These are phyloP conservation scores for baker's yeast (Saccharomyces cerevisiae) DNA, from an alignment of 805 yeast genomes.

Conservation along the genomic window DNA sequence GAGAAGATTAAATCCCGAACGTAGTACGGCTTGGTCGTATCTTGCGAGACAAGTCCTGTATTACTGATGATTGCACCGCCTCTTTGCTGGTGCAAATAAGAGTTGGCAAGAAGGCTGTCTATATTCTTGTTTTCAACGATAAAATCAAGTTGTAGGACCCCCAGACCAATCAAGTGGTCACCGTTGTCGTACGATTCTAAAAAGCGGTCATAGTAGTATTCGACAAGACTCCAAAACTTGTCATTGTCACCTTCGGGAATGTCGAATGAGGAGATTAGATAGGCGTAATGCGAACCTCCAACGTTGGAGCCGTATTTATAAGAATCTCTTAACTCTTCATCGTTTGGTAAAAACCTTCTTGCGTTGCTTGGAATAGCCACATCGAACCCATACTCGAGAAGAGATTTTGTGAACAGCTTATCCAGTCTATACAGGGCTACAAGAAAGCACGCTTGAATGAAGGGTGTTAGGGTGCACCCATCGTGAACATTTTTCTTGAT, in stretches of 20 bases:
- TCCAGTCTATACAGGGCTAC: constrained; percentile 14
- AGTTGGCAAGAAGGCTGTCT: constrained; percentile 12
- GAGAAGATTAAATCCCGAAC: constrained; percentile 16
- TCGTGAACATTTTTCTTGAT: constrained; percentile 7
- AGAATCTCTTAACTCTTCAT: constrained; percentile 6
- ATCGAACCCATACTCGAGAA: constrained; percentile 17
- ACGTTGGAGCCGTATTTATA: constrained; percentile 22
- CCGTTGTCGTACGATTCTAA: constrained; percentile 9
- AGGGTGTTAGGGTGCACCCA: constrained; percentile 20
- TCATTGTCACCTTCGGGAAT: constrained; percentile 6
- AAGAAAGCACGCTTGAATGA: constrained; percentile 20
- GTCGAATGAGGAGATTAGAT: constrained; percentile 15
- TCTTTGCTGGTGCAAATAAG: constrained; percentile 12
- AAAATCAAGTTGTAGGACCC: constrained; percentile 16
- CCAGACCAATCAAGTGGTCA: constrained; percentile 15
- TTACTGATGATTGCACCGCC: constrained; percentile 24
- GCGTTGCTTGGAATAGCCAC: constrained; percentile 18
- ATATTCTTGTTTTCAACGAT: constrained; percentile 12
- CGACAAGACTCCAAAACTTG: constrained; percentile 16
- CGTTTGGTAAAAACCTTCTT: constrained; percentile 13
- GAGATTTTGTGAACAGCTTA: constrained; percentile 9
- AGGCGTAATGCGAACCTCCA: constrained; percentile 22
- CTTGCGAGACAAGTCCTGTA: constrained; percentile 13
- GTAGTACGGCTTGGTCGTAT: neutral
- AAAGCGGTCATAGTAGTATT: constrained; percentile 13